Evolutionary conservation across 306 rosid species (phyloP), one percentile per base, ranked within the genome.

Genomic region (Cercis canadensis): DNA sequence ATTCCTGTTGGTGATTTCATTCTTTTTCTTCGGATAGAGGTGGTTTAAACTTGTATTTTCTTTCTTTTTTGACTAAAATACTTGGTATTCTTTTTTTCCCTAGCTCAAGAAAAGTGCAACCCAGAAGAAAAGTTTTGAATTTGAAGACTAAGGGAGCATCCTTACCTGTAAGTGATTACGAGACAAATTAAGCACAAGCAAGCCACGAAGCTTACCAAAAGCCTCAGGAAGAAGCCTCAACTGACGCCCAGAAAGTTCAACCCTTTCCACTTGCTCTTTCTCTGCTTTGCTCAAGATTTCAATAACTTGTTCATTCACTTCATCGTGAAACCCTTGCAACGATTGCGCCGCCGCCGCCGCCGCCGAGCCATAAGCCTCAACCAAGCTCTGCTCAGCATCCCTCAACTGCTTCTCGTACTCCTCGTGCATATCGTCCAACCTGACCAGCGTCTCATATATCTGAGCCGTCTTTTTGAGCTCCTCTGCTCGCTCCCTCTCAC

Each of bases 151-250:
- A 14, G 34, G 61, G 36, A 18, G 0, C n/a, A 11, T 5, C n/a
- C 12, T 57, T 14, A 81, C 89, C 89, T 57, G 33, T 31, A 81
- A 77, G 49, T 78, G 86, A 64, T 85, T 85, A 36, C 36, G 34
- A 11, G 89, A 78, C 73, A 85, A 75, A 75, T 85, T 61, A 74
- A 85, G 78, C 45, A 41, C 6, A 16, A 78, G 11, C 4, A 85
- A 11, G 10, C 80, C 49, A 16, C 43, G 79, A 69, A 78, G 64
- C 70, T 75, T 85, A 0, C 80, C 86, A 69, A 85, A 68, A 1
- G 57, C 75, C n/a, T 85, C 82, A 10, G 89, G 89, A 47, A 85
- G 76, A 65, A 78, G 51, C 70, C 56, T 75, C 11, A 85, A 72
- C 44, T 81, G 72, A 41, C 70, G 58, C 5, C 73, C 78, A 67